Percentiles rank a stretch among this genome's conserved stretches.
Evolutionary conservation across 805 yeast genomes (phyloP).

Genomic region (Myxozyma neglecta): DNA sequence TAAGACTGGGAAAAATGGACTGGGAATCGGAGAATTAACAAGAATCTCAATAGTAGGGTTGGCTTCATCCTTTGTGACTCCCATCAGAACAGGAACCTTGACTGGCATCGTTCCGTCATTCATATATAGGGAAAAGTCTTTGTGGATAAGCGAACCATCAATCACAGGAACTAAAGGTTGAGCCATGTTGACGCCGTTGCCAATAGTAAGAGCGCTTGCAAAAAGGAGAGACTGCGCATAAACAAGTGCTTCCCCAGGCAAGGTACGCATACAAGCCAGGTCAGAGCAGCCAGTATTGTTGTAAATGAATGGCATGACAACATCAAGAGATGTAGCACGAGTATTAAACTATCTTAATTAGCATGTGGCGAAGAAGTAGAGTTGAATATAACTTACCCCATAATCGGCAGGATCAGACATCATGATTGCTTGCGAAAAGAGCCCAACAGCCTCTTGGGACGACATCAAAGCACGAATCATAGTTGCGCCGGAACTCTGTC

Average conservation of each 20-base stretch:
- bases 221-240: constrained; percentile 15
- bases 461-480: constrained; percentile 27
- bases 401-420: constrained; percentile 31
- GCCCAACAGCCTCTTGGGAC: constrained; percentile 12
- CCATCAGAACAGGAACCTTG: constrained; percentile 34
- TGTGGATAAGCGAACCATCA: constrained; percentile 27
- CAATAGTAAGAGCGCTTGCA: constrained; percentile 1
- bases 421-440: constrained; percentile 20
- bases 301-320: constrained; percentile 13
- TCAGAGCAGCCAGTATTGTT: constrained; percentile 21
- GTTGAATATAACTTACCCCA: constrained; percentile 14
- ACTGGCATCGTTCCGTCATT: constrained; percentile 25
- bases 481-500: constrained; percentile 42
- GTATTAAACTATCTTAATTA: constrained; percentile 11
- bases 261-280: constrained; percentile 22
- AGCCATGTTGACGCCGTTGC: constrained; percentile 25
- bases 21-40: constrained; percentile 13
- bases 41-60: constrained; percentile 28
- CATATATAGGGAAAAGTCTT: constrained; percentile 29
- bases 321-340: constrained; percentile 14
- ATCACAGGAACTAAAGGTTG: constrained; percentile 37
- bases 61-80: constrained; percentile 35
- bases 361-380: not conserved
- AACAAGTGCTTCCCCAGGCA: constrained; percentile 6
- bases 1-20: constrained; percentile 1